Percentiles rank a stretch among this genome's conserved stretches.
These are phyloP conservation scores for Dillenia turbinata DNA, from an alignment of 164 flowering plant species.

Conservation along the genomic window DNA sequence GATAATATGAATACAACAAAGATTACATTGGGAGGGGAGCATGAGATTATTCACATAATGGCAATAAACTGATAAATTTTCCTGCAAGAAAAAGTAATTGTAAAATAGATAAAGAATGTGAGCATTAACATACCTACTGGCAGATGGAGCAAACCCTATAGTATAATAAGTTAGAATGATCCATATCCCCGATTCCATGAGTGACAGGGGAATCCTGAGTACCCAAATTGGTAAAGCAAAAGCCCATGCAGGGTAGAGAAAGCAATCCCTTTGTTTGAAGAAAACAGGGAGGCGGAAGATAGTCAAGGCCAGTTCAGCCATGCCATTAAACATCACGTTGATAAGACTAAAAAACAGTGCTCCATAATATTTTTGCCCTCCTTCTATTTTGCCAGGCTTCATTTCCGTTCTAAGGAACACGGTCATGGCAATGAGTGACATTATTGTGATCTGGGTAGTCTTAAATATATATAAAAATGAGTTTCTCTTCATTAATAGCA, in stretches of 20 bases:
- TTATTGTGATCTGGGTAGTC: conserved; percentile 31
- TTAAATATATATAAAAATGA: conserved; percentile 43
- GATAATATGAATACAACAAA: too few species aligned
- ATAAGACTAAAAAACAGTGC: conserved; percentile 53
- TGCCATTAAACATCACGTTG: conserved; percentile 54
- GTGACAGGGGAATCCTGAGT: conserved; percentile 44
- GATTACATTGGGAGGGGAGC: too few species aligned
- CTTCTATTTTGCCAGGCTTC: conserved; percentile 22
- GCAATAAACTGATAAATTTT: too few species aligned
- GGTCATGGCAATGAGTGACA: conserved; percentile 31
- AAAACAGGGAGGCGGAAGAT: conserved; percentile 47
- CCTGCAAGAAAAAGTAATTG: too few species aligned
- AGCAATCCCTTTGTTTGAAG: conserved; percentile 51
- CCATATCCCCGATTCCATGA: conserved; percentile 53
- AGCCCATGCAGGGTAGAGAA: conserved; percentile 63
- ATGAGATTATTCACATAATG: too few species aligned
- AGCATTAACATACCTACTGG: conserved; percentile 33
- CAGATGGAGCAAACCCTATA: conserved; percentile 55
- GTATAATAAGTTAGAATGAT: conserved; percentile 46
- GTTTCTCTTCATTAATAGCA: conserved; percentile 51
- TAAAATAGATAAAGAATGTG: too few species aligned
- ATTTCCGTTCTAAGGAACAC: conserved; percentile 35
- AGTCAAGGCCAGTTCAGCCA: conserved; percentile 52
- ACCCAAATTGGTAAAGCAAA: conserved; percentile 45
- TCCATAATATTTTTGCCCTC: conserved; percentile 41